Evolutionary conservation across 2,329 filamentous ascomycete genomes (phyloP).

Genomic region (Exophiala phaeomuriformis): DNA sequence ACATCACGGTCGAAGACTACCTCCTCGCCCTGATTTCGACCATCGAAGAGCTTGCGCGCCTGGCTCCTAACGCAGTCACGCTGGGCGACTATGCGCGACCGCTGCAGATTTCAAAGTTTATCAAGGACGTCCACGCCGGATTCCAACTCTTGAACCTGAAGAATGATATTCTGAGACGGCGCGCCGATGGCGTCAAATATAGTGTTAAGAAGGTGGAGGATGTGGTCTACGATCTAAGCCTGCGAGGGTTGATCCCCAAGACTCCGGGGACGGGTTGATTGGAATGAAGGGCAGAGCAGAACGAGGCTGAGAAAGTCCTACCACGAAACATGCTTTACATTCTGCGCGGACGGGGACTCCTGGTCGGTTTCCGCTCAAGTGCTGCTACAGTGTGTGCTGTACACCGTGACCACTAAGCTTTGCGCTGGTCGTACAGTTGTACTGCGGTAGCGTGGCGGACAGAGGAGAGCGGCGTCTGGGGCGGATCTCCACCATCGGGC

Average conservation of each 20-base stretch:
- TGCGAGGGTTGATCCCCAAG: conserved; percentile 70
- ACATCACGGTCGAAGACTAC: conserved; percentile 96
- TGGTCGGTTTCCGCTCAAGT: no score
- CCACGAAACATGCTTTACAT: no score
- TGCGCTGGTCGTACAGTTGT: no score
- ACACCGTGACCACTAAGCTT: no score
- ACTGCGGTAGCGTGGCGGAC: no score
- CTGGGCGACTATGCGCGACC: conserved; percentile 81
- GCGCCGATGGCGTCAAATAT: conserved; percentile 92
- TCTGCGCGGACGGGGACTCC: no score
- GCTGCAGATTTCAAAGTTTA: conserved; percentile 78
- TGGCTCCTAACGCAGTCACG: conserved; percentile 91
- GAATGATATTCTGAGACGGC: conserved; percentile 82
- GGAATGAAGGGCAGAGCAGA: background rate
- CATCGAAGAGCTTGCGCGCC: conserved; percentile 72
- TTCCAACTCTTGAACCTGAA: conserved; percentile 97
- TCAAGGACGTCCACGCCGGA: conserved; percentile 90
- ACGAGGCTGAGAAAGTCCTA: background rate
- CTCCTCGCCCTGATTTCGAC: conserved; percentile 79
- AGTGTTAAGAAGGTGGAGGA: conserved; percentile 97
- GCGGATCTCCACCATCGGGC: no score
- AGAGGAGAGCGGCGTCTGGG: no score
- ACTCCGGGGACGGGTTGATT: conserved; percentile 3
- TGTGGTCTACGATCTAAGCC: conserved; percentile 88
- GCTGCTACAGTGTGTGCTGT: no score